Base-by-base conservation (phyloP, 371 early-diverging fungal genomes). In the Apophysomyces sp. region DNA sequence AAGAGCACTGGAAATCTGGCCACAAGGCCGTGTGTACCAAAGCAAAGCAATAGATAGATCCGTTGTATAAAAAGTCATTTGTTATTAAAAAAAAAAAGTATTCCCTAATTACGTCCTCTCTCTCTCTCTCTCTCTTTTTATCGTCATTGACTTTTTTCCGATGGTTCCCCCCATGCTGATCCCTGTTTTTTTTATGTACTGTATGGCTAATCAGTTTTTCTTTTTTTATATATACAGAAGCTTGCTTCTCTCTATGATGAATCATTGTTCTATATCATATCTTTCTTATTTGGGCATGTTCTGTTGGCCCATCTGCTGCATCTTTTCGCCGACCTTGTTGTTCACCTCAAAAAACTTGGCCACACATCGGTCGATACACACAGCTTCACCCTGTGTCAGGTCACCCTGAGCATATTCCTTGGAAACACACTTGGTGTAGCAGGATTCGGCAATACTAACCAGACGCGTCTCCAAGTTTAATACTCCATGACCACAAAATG, bases 331-430 rank as follows among this genome's bases (percentile, higher is more conserved):
- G 64, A 94, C 84, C 44, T 89, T 88, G 64, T 80, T 82, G 74
- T 88, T 89, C 61, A 91, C 89, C 55, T 92, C 86, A 66, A 94
- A 82, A 72, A 83, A 93, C 76, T 95, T 95, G 56, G 86, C 69
- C 16, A 92, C 94, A 70, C 95, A 94, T 55, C 95, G 87, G 69
- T 97, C 96, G 39, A 92, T 82, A 76, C 97, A 97, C 13, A 94
- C 93, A 8, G 94, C 89, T 78, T 97, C 96, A 52, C 95, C 96
- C 80, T 95, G 95, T 64, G 85, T 90, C 59, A 96, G 79, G 52
- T 94, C 94, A 24, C 81, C 86, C 63, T 93, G 92, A 55, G 66
- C 74, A 69, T 95, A 95, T 44, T 83, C 74, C 62, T 82, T 81
- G 15, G 87, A 79, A 37, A 96, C 89, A 76, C 97, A 97, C 73